phyloP scores from a whole-genome alignment of 164 flowering plant species.

The Pachysandra terminalis region DNA sequence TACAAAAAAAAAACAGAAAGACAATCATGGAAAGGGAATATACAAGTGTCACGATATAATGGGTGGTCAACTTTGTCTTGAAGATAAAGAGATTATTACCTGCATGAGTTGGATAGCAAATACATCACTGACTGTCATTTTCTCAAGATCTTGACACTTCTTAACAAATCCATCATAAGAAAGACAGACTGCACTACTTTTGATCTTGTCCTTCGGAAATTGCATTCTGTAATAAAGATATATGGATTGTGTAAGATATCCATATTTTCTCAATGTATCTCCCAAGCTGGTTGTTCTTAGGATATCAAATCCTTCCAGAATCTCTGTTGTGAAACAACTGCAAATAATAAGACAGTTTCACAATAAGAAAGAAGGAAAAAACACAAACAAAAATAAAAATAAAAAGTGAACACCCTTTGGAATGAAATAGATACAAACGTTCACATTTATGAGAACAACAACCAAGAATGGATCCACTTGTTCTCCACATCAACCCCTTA shows the following conservation, averaged over 20 bases:
- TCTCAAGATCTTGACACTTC: slow-evolving; percentile 75
- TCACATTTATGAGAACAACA: not conserved
- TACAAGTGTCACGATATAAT: not conserved
- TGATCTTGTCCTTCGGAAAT: slow-evolving; percentile 20
- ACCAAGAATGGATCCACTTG: not conserved
- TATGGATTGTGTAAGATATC: slow-evolving; percentile 72
- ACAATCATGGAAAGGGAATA: no score
- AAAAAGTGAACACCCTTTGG: not conserved
- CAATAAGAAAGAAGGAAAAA: not conserved
- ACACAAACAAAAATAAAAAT: no score
- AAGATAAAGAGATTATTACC: slow-evolving; percentile 48
- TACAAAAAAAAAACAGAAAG: no score
- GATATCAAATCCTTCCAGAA: slow-evolving; percentile 95
- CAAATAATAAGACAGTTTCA: slow-evolving; percentile 11
- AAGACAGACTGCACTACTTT: slow-evolving; percentile 43
- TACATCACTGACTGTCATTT: slow-evolving; percentile 86
- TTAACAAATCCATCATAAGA: slow-evolving; percentile 53
- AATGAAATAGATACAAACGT: not conserved
- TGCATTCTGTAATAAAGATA: slow-evolving; percentile 42
- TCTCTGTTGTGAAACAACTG: slow-evolving; percentile 98
- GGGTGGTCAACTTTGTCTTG: not conserved
- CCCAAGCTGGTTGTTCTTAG: slow-evolving; percentile 79
- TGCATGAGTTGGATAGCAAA: slow-evolving; percentile 94
- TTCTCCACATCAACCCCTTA: no score
- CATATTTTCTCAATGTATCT: slow-evolving; percentile 80